Percentiles rank a stretch among this genome's conserved stretches.
phyloP scores from a whole-genome alignment of 371 early-diverging fungal genomes.

The Mycotypha africana region DNA sequence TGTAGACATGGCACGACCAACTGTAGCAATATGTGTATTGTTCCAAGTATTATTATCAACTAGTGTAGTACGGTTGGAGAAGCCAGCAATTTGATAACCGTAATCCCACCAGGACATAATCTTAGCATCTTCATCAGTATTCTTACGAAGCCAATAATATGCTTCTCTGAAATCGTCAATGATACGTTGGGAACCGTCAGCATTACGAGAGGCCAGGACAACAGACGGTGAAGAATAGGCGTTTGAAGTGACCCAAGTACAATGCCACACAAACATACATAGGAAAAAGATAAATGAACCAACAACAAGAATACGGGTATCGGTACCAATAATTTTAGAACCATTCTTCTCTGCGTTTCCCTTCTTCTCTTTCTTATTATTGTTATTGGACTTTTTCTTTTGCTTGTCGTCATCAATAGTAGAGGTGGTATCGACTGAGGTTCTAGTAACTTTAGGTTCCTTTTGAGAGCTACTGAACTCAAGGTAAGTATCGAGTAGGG shows the following conservation, averaged over 20 bases:
- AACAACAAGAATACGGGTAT: constrained; percentile 44
- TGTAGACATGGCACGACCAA: constrained; percentile 92
- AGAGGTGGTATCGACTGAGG: constrained; percentile 1
- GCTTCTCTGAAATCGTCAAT: constrained; percentile 99
- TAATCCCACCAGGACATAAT: constrained; percentile 99
- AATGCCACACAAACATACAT: constrained; percentile 90
- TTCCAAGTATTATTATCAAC: constrained; percentile 99
- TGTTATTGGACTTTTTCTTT: constrained; percentile 4
- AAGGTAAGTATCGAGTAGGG: constrained; percentile 76
- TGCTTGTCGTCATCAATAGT: not conserved
- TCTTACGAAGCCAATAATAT: constrained; percentile 98
- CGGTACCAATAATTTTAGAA: constrained; percentile 35
- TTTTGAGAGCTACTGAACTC: constrained; percentile 35
- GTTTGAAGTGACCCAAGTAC: constrained; percentile 97
- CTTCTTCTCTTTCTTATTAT: constrained; percentile 7
- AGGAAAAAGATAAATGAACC: constrained; percentile 59
- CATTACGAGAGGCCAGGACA: constrained; percentile 83
- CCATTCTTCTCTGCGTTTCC: constrained; percentile 16
- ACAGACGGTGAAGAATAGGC: constrained; percentile 99
- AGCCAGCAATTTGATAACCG: constrained; percentile 99
- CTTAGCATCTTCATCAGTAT: constrained; percentile 90
- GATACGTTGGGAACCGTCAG: constrained; percentile 87
- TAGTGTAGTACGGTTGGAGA: constrained; percentile 94
- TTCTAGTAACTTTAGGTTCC: not conserved
- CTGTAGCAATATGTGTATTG: constrained; percentile 99